A percentile compares a stretch with the other conserved stretches of the same genome.
These are phyloP conservation scores for Neopestalotiopsis clavispora DNA, from an alignment of 2,329 filamentous ascomycete genomes.

Conservation along the genomic window DNA sequence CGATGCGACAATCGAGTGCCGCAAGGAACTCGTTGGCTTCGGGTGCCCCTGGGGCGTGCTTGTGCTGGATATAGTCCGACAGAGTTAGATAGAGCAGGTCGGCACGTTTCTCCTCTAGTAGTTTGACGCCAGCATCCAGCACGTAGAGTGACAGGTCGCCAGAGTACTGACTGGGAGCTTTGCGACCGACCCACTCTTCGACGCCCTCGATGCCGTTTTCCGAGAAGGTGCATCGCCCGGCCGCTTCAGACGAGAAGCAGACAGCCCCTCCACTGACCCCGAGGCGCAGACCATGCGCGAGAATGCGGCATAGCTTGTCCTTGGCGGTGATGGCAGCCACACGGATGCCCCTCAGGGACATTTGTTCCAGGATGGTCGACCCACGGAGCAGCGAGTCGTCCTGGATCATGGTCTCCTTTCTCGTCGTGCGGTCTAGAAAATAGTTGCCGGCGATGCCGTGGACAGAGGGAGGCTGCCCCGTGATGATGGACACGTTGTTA, in stretches of 20 bases:
- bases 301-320: constrained; percentile 47
- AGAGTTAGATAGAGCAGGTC: constrained; percentile 49
- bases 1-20: constrained; percentile 38
- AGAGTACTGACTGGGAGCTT: constrained; percentile 45
- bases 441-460: constrained; percentile 50
- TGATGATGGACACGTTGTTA: constrained; percentile 51
- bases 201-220: not conserved
- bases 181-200: constrained; percentile 39
- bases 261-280: constrained; percentile 30
- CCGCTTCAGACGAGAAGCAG: constrained; percentile 45
- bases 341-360: constrained; percentile 42
- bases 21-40: constrained; percentile 44
- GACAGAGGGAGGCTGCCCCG: constrained; percentile 41
- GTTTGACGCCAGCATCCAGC: constrained; percentile 46
- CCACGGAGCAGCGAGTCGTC: constrained; percentile 46
- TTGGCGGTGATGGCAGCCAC: constrained; percentile 49
- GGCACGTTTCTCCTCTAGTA: constrained; percentile 42
- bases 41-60: constrained; percentile 40
- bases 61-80: constrained; percentile 51
- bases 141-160: constrained; percentile 49
- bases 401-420: constrained; percentile 44
- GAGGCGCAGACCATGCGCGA: constrained; percentile 39
- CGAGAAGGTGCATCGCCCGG: constrained; percentile 38
- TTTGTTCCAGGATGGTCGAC: constrained; percentile 45
- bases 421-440: constrained; percentile 44